Evolutionary conservation across 2,329 filamentous ascomycete genomes (phyloP).

Genomic region (Trichophyton schoenleinii): DNA sequence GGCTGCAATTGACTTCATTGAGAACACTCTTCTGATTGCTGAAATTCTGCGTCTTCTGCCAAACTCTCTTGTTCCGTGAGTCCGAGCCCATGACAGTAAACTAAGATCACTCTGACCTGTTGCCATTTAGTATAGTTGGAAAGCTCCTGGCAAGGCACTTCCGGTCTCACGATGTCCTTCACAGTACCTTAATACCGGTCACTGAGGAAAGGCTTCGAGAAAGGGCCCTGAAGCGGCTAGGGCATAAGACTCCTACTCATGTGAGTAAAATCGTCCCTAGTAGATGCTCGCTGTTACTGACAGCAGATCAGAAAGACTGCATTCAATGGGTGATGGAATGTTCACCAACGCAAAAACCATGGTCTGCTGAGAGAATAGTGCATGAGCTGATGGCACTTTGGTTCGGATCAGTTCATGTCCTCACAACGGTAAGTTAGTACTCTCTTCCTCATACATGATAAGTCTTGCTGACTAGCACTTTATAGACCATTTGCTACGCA

Average conservation of each 20-base stretch:
- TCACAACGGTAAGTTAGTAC: not conserved
- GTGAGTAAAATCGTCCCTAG: not conserved
- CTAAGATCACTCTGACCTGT: not conserved
- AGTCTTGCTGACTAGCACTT: not conserved
- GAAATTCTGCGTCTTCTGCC: not conserved
- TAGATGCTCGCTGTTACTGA: not conserved
- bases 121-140: not conserved
- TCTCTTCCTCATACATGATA: not conserved
- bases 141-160: not conserved
- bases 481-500: not conserved
- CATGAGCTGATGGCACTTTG: not conserved
- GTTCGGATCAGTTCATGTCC: not conserved
- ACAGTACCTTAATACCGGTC: not conserved
- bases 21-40: not conserved
- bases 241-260: not conserved
- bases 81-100: not conserved
- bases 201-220: not conserved
- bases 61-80: not conserved
- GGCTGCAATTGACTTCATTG: not conserved
- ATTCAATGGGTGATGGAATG: not conserved
- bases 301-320: not conserved
- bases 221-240: not conserved
- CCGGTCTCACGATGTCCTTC: not conserved
- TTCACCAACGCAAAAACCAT: not conserved
- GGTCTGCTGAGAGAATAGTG: not conserved